Evolutionary conservation across 106 monocot genomes (phyloP), one percentile per base, ranked within the genome.

Genomic region (Dendrobium nobile): DNA sequence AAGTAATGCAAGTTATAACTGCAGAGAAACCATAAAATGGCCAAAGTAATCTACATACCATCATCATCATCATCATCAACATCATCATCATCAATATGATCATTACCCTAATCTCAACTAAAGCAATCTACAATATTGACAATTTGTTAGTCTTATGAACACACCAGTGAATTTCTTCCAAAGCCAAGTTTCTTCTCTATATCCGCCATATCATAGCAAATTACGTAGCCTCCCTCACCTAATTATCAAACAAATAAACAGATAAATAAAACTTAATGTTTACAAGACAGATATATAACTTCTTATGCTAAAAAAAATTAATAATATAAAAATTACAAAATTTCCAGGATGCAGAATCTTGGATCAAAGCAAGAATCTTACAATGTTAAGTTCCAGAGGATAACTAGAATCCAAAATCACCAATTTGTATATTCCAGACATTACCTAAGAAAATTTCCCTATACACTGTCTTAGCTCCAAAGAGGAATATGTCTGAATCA

Each of bases 401-500:
- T 58, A 19, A 27, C 72, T 26, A 65, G 31, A 1, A 68, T 54
- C 24, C 31, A 19, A 55, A 64, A 79, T 54, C 20, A 75, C 16
- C 0, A 17, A 20, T 16, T 55, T 67, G 47, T 17, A 19, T 70
- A 73, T 24, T 61, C 61, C 33, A 77, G 20, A 81, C 85, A 79
- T 77, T 70, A 91, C 96, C 96, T 82, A 96, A 79, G 55, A 90
- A 54, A 78, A 96, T 88, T 54, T 96, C 96, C 77, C 93, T 87
- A 76, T 93, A 96, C n/a, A 96, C 96, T 75, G 93, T 96, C 76
- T 85, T 89, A 27, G 93, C 96, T 87, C 96, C 96, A 87, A 96
- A 96, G 68, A 96, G 93, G 85, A 96, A 93, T 15, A 90, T 82
- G 82, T 96, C 96, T 73, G 96, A 96, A 80, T 96, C 93, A 67